phyloP scores from a whole-genome alignment of 2,329 filamentous ascomycete genomes.

The Chaetomium olivaceum region DNA sequence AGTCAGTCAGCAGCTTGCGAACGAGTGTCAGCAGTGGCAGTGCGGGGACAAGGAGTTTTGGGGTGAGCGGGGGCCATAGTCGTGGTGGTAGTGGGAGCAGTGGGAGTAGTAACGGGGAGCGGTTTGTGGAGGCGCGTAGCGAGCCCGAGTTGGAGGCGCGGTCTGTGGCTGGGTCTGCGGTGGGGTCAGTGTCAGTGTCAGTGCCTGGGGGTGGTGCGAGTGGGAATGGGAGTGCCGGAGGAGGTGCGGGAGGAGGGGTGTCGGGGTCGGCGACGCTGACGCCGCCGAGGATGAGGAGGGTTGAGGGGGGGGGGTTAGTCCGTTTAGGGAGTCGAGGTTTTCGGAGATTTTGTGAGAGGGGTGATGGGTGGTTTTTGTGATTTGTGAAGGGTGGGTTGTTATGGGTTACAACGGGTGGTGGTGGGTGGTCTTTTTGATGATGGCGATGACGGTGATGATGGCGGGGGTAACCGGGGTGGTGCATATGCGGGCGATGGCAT shows the following conservation, averaged over 20 bases:
- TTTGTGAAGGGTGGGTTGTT: background rate
- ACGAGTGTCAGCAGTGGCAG: slow-evolving; percentile 23
- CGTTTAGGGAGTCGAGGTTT: slow-evolving; percentile 52
- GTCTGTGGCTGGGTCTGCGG: background rate
- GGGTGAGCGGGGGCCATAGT: background rate
- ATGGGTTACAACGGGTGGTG: no score
- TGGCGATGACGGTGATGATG: background rate
- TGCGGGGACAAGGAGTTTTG: background rate
- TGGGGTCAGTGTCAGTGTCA: no score
- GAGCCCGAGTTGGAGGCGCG: slow-evolving; percentile 32
- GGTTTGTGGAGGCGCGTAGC: slow-evolving; percentile 30
- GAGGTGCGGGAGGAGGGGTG: background rate
- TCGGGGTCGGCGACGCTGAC: slow-evolving; percentile 32
- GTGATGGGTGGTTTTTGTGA: no score
- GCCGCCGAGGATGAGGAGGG: slow-evolving; percentile 21
- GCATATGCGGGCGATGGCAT: no score
- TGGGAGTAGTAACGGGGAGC: background rate
- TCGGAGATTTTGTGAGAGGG: slow-evolving; percentile 46
- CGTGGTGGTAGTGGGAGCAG: background rate
- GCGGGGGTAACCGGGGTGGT: no score
- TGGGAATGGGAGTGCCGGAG: no score
- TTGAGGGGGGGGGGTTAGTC: slow-evolving; percentile 39
- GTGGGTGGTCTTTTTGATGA: background rate
- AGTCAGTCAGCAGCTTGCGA: slow-evolving; percentile 30
- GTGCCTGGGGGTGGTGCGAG: background rate